Evolutionary conservation across 2,329 filamentous ascomycete species (phyloP).

Genomic region (Aspergillus proliferans): DNA sequence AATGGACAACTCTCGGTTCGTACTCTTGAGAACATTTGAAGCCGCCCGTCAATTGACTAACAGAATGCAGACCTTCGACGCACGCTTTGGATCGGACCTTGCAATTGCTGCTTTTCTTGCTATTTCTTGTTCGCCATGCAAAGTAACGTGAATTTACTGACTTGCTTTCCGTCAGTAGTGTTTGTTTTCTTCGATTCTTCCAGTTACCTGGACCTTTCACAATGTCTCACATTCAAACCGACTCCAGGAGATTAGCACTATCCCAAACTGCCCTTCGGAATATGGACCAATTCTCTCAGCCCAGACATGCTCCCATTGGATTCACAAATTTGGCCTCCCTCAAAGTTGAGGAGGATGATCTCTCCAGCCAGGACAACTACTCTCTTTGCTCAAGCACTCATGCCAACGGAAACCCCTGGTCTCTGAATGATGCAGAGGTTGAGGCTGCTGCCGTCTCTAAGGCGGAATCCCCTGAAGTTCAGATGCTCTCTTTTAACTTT

Average conservation of each 20-base stretch:
- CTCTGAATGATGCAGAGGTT: slow-evolving; percentile 33
- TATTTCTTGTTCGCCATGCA: background rate
- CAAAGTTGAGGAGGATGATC: slow-evolving; percentile 38
- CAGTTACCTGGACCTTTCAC: slow-evolving; percentile 18
- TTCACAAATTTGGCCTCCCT: slow-evolving; percentile 34
- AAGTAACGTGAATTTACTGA: slow-evolving; percentile 21
- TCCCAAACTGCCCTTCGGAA: slow-evolving; percentile 24
- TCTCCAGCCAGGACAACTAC: slow-evolving; percentile 37
- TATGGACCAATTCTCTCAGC: slow-evolving; percentile 28
- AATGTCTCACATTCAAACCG: slow-evolving; percentile 36
- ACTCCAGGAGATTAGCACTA: slow-evolving; percentile 32
- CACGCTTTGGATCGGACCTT: background rate
- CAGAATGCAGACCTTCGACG: background rate
- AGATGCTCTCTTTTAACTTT: slow-evolving; percentile 38
- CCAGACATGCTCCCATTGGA: slow-evolving; percentile 31
- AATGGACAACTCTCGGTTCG: background rate
- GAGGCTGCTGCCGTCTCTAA: slow-evolving; percentile 33
- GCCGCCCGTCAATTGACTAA: background rate
- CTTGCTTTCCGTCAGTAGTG: slow-evolving; percentile 24
- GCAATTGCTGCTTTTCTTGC: background rate
- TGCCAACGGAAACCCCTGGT: slow-evolving; percentile 32
- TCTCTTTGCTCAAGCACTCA: slow-evolving; percentile 36
- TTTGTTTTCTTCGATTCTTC: slow-evolving; percentile 14
- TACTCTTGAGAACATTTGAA: background rate
- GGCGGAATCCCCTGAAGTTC: slow-evolving; percentile 34